A percentile compares a stretch with the other conserved stretches of the same genome.
phyloP scores from a whole-genome alignment of 345 rosid genomes.

The Dimocarpus longan region DNA sequence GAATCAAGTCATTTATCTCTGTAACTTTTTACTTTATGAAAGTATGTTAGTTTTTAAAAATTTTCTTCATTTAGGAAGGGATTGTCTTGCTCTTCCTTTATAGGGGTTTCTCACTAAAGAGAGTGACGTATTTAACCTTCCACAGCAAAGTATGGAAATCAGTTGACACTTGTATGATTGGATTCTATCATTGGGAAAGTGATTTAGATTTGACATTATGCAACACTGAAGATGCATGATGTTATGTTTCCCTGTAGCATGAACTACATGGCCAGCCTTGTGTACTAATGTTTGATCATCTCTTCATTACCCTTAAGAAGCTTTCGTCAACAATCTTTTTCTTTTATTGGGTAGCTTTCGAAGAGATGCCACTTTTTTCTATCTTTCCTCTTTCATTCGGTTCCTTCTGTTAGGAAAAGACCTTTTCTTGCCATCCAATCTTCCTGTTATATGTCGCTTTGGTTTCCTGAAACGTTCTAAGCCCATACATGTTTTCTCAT shows the following conservation, averaged over 20 bases:
- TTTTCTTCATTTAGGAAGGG: background rate
- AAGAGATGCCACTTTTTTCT: background rate
- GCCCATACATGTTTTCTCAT: background rate
- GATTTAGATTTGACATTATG: background rate
- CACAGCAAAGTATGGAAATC: background rate
- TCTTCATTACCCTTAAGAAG: background rate
- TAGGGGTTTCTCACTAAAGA: background rate
- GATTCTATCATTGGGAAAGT: background rate
- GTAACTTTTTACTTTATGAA: background rate
- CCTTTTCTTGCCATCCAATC: background rate
- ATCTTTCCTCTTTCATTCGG: background rate
- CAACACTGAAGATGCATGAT: background rate
- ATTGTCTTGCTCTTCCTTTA: background rate
- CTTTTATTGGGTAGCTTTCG: background rate
- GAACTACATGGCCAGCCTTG: background rate
- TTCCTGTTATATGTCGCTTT: background rate
- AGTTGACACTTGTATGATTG: background rate
- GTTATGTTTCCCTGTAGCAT: background rate
- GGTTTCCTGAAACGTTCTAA: background rate
- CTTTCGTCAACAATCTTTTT: background rate
- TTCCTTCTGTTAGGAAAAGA: background rate
- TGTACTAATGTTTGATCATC: background rate
- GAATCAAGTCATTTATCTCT: background rate
- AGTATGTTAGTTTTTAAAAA: background rate
- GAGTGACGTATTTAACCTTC: background rate